Percentiles rank a stretch among this genome's conserved stretches.
Evolutionary conservation across 345 rosid species (phyloP).

Genomic region (Trapa incisa): DNA sequence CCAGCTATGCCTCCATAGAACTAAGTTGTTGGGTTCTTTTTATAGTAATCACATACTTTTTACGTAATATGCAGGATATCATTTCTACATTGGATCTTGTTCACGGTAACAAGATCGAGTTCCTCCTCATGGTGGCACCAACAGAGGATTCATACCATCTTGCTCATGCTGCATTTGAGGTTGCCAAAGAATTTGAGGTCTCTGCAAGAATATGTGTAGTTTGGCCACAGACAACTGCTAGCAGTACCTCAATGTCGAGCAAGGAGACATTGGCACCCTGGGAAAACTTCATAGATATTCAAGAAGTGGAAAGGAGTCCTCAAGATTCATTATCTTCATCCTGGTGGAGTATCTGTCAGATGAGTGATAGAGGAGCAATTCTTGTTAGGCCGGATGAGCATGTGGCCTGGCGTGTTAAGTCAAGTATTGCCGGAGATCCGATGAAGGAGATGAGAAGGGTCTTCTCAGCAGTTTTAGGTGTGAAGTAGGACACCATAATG

Average conservation of each 20-base stretch:
- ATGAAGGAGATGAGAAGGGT: constrained; percentile 39
- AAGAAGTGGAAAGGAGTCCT: constrained; percentile 29
- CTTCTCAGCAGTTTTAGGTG: constrained; percentile 39
- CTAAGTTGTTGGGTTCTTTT: neutral
- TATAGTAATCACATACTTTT: neutral
- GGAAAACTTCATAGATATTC: constrained; percentile 44
- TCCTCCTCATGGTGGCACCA: constrained; percentile 71
- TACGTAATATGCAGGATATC: constrained; percentile 18
- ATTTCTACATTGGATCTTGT: constrained; percentile 72
- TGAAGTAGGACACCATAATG: constrained; percentile 1
- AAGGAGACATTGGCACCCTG: constrained; percentile 45
- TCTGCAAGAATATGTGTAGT: constrained; percentile 42
- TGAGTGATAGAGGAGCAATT: constrained; percentile 58
- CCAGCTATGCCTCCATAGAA: neutral
- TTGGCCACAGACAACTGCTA: constrained; percentile 37
- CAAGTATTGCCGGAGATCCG: constrained; percentile 28
- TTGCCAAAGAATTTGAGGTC: constrained; percentile 45
- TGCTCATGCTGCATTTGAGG: constrained; percentile 40
- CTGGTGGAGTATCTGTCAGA: constrained; percentile 72
- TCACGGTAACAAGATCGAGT: constrained; percentile 53
- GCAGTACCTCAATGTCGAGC: constrained; percentile 21
- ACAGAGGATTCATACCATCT: constrained; percentile 48
- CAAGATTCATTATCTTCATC: constrained; percentile 30
- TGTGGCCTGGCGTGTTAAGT: constrained; percentile 61
- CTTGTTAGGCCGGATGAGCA: constrained; percentile 79